Percentiles rank a stretch among this genome's conserved stretches.
Evolutionary conservation across 352 stramenopile genomes (phyloP).

Genomic region (Aphanomyces astaci): DNA sequence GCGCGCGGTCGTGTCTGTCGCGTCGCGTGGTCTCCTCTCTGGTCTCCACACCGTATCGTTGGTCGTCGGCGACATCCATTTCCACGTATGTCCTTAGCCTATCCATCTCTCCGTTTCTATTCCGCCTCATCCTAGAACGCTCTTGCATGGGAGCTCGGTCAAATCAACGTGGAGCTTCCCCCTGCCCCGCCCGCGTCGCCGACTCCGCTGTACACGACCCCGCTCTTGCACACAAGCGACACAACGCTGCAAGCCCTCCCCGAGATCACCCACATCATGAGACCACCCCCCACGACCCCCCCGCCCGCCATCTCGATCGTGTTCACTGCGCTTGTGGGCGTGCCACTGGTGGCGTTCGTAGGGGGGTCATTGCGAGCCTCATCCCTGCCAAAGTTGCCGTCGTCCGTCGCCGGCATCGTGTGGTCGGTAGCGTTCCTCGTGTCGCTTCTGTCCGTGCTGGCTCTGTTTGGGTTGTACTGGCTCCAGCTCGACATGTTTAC

Average conservation of each 20-base stretch:
- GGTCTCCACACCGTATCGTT: conserved; percentile 55
- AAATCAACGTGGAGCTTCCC: conserved; percentile 57
- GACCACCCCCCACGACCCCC: conserved; percentile 56
- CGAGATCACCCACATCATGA: conserved; percentile 85
- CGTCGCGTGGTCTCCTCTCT: conserved; percentile 64
- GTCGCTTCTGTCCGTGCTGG: conserved; percentile 62
- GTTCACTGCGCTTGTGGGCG: conserved; percentile 55
- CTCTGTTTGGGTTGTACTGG: conserved; percentile 82
- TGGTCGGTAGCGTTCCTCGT: conserved; percentile 65
- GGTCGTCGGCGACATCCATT: conserved; percentile 69
- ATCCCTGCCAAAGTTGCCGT: conserved; percentile 56
- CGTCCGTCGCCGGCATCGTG: conserved; percentile 36
- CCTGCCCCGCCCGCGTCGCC: conserved; percentile 45
- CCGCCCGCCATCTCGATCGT: conserved; percentile 55
- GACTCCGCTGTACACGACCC: conserved; percentile 81
- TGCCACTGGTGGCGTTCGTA: conserved; percentile 47
- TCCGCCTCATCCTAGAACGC: conserved; percentile 30
- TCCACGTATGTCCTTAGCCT: conserved; percentile 38
- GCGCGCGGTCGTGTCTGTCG: conserved; percentile 51
- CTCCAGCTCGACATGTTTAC: conserved; percentile 84
- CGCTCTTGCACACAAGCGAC: conserved; percentile 80
- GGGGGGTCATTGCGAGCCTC: conserved; percentile 51
- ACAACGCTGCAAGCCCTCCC: conserved; percentile 76
- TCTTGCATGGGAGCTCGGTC: conserved; percentile 62
- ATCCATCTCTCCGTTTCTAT: not conserved